Base-by-base conservation (phyloP, 2,329 filamentous ascomycete species). In the Cephalotrichum gorgonifer region DNA sequence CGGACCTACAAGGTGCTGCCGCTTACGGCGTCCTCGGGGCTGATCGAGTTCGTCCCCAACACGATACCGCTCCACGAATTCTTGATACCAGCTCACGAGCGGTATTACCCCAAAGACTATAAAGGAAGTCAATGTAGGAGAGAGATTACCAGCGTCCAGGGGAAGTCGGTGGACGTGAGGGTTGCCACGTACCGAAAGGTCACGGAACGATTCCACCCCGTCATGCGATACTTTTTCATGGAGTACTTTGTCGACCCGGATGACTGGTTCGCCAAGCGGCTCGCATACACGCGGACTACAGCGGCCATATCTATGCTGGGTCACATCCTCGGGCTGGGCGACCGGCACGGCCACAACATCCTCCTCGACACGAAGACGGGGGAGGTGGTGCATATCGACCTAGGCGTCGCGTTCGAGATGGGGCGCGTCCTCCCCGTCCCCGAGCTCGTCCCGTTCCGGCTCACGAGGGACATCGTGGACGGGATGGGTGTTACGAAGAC, bases 1-100 rank as follows among this genome's bases (percentile, higher is more conserved):
- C 78, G 94, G 51, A 97, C 93, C 0, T 99, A 99, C 75, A 96
- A 96, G 66, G 93, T 99, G 6, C 73, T 98, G 2, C 93, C 93
- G 0, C 72, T 98, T 39, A 94, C 88, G 1, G 78, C 86, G 1
- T 80, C 81, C 31, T 86, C 90, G 2, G 94, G 94, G 3, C 80
- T 98, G 47, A 97, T 99, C 59, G 93, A 99, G 62, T 99, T 98
- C 59, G 94, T 98, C 2, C 83, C 86, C 9, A 85, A 97, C 65
- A 97, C 93, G 0, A 83, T 94, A 46, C 89, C 94, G 0, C 74
- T 99, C 31, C 88, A 95, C 60, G 88, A 95, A 54, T 97, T 88
- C 62, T 73, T 98, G 45, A 85, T 94, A 74, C 89, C 89, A 3
- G 90, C 91, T 1, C 93, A 98, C 63, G 81, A 88, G 57, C 78